Conservation (phyloP, 495 filamentous ascomycete species). For the Pyrenopolyporus hunteri region DNA sequence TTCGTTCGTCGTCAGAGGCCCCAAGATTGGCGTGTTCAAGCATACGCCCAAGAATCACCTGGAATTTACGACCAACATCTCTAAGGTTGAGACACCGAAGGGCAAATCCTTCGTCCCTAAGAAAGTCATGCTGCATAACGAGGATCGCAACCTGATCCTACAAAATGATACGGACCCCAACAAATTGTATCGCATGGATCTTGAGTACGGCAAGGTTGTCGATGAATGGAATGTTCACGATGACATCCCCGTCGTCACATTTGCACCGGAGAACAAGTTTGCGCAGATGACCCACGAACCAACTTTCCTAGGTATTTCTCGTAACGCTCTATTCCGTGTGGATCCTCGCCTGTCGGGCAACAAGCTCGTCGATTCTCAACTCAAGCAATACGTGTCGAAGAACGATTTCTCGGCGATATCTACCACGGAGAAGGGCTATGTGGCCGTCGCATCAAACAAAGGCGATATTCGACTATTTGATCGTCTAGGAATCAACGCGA, state of each 20-base stretch:
- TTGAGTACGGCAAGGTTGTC: constrained; percentile 98
- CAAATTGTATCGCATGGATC: constrained; percentile 95
- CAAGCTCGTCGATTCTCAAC: constrained; percentile 89
- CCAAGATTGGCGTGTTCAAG: constrained; percentile 98
- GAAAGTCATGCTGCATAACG: constrained; percentile 97
- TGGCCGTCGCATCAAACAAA: constrained; percentile 96
- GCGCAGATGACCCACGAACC: constrained; percentile 96
- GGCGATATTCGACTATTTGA: constrained; percentile 97
- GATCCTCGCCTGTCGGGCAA: constrained; percentile 89
- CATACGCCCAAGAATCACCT: constrained; percentile 91
- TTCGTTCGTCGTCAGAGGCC: constrained; percentile 94
- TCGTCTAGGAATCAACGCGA: constrained; percentile 93
- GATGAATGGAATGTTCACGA: constrained; percentile 99
- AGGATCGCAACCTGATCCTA: constrained; percentile 90
- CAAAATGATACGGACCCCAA: constrained; percentile 87
- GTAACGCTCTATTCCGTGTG: constrained; percentile 90
- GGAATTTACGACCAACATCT: constrained; percentile 97
- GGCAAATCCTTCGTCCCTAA: constrained; percentile 90
- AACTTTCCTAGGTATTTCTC: constrained; percentile 89
- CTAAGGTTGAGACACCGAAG: constrained; percentile 87
- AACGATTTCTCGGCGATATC: constrained; percentile 94
- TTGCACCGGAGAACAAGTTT: constrained; percentile 97
- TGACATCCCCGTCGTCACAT: constrained; percentile 87
- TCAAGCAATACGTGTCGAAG: constrained; percentile 96
- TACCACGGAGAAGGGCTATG: constrained; percentile 93